phyloP scores from a whole-genome alignment of 352 stramenopile genomes.

The Pelagophyceae sp. region DNA sequence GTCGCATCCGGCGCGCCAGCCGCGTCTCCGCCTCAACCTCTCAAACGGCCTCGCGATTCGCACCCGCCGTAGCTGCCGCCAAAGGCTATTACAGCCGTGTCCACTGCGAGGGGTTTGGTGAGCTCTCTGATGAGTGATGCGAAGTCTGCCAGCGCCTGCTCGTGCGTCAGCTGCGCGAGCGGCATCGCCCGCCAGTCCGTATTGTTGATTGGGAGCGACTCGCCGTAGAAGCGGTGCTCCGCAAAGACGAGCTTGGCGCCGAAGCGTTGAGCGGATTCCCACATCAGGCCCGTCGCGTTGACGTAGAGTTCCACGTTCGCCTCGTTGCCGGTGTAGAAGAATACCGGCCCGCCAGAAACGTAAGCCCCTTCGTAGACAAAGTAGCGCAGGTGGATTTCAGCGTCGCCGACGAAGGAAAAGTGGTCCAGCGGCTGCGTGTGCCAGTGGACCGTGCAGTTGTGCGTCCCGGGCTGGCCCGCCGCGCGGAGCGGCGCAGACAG shows the following conservation, averaged over 20 bases:
- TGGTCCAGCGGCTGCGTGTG: conserved; percentile 77
- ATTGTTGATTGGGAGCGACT: conserved; percentile 62
- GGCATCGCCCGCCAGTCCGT: conserved; percentile 49
- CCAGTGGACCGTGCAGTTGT: conserved; percentile 64
- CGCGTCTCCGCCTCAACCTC: no score
- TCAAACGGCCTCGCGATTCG: no score
- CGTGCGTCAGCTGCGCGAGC: conserved; percentile 67
- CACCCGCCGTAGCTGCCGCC: conserved; percentile 62
- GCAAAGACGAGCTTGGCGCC: conserved; percentile 78
- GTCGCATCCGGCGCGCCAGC: no score
- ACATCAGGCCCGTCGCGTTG: conserved; percentile 79
- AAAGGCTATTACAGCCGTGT: conserved; percentile 36
- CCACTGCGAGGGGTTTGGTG: conserved; percentile 5
- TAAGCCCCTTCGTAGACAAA: conserved; percentile 67
- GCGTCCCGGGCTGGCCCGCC: no score
- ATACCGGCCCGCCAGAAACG: conserved; percentile 37
- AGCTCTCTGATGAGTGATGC: no score
- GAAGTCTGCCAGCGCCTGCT: conserved; percentile 86
- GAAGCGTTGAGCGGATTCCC: conserved; percentile 71
- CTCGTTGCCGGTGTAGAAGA: conserved; percentile 83
- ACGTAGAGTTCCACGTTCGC: conserved; percentile 77
- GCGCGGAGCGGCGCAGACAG: no score
- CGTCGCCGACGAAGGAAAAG: conserved; percentile 48
- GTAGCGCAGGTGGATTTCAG: conserved; percentile 71
- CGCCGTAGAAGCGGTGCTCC: conserved; percentile 83